Evolutionary conservation across 768 basidiomycete species (phyloP).

Genomic region (Boletus pseudo-olivaceus): DNA sequence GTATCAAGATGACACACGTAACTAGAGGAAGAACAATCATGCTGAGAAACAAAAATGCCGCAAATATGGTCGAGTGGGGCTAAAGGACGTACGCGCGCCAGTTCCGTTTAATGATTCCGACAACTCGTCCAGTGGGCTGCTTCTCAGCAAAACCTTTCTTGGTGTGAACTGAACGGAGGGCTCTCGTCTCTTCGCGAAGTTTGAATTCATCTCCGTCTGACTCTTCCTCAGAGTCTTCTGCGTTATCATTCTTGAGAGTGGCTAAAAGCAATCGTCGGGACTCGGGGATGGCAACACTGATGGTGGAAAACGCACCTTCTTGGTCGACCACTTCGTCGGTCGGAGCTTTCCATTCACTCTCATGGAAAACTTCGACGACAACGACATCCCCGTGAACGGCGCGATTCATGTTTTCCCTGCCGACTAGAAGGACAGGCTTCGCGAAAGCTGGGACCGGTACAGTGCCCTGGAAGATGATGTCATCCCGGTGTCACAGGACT

Average conservation of each 20-base stretch:
- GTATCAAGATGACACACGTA: conserved; percentile 96
- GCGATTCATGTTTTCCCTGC: conserved; percentile 93
- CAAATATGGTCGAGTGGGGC: neutral
- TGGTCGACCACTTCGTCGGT: conserved; percentile 92
- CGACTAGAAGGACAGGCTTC: conserved; percentile 80
- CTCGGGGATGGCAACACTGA: neutral
- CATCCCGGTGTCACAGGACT: neutral
- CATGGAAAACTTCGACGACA: conserved; percentile 81
- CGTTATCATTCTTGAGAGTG: conserved; percentile 83
- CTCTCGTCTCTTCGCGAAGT: conserved; percentile 44
- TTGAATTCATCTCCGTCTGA: conserved; percentile 38
- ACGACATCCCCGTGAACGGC: conserved; percentile 93
- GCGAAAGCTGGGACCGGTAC: conserved; percentile 70
- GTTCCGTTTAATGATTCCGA: conserved; percentile 91
- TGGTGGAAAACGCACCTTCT: conserved; percentile 54
- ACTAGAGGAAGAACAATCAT: conserved; percentile 34
- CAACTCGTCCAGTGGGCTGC: conserved; percentile 88
- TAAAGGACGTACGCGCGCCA: conserved; percentile 77
- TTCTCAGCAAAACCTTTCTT: conserved; percentile 47
- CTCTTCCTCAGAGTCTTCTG: conserved; percentile 68
- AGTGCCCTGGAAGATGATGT: conserved; percentile 54
- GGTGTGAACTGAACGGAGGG: conserved; percentile 22
- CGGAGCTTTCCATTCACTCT: conserved; percentile 89
- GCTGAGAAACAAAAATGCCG: neutral
- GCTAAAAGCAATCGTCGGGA: conserved; percentile 40